Evolutionary conservation across 768 basidiomycete species (phyloP).

Genomic region (Suillus lakei): DNA sequence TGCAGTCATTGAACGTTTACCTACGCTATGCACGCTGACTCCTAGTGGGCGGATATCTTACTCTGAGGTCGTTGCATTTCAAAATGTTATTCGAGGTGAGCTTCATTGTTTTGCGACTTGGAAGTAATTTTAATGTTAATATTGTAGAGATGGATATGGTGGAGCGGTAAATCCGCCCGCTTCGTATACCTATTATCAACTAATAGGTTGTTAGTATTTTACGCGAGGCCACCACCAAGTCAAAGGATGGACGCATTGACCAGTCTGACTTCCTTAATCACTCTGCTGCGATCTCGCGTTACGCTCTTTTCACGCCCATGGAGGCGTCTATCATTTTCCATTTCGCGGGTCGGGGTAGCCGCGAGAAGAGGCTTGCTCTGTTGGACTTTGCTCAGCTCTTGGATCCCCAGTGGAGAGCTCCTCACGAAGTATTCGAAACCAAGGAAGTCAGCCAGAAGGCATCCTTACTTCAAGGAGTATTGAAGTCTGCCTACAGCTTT

Average conservation of each 20-base stretch:
- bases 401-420: slow-evolving; percentile 87
- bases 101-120: slow-evolving; percentile 11
- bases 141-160: slow-evolving; percentile 90
- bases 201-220: slow-evolving; percentile 60
- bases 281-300: slow-evolving; percentile 84
- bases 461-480: slow-evolving; percentile 59
- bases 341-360: slow-evolving; percentile 85
- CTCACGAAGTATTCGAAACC: slow-evolving; percentile 55
- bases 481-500: slow-evolving; percentile 86
- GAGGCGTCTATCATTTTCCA: slow-evolving; percentile 99
- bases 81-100: slow-evolving; percentile 91
- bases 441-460: slow-evolving; percentile 32
- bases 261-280: slow-evolving; percentile 95
- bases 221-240: slow-evolving; percentile 86
- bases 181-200: slow-evolving; percentile 4
- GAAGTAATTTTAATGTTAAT: slow-evolving; percentile 12
- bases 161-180: slow-evolving; percentile 59
- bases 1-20: slow-evolving; percentile 88
- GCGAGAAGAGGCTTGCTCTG: slow-evolving; percentile 73
- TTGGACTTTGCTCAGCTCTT: slow-evolving; percentile 92
- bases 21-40: slow-evolving; percentile 88
- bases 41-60: slow-evolving; percentile 93
- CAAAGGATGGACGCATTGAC: slow-evolving; percentile 95
- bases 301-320: slow-evolving; percentile 96
- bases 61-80: slow-evolving; percentile 95